These are phyloP conservation scores for Mortierella sp. DNA, from an alignment of 371 early-diverging fungal species.

Conservation along the genomic window DNA sequence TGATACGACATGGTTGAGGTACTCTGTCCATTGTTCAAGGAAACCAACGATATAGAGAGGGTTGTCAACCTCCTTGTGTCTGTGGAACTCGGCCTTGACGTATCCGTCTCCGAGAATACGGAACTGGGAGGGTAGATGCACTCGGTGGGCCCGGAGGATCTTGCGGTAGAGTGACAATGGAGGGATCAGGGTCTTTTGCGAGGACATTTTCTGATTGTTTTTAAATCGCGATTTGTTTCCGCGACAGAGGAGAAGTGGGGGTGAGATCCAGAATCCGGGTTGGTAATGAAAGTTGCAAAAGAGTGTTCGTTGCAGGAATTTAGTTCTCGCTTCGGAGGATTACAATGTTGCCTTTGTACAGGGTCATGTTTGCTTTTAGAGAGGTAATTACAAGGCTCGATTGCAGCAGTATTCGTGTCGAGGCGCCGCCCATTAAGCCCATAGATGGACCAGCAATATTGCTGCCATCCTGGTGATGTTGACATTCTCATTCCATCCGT, in stretches of 20 bases:
- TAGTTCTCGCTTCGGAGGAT: too few relatives aligned
- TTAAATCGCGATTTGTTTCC: background rate
- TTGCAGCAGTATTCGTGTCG: too few relatives aligned
- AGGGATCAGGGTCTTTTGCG: conserved; percentile 56
- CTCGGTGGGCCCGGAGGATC: conserved; percentile 68
- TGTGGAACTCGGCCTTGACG: conserved; percentile 73
- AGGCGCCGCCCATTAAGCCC: too few relatives aligned
- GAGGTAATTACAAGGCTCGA: too few relatives aligned
- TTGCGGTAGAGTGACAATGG: conserved; percentile 70
- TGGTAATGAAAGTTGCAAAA: too few relatives aligned
- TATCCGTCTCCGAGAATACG: conserved; percentile 74
- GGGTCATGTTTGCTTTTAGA: too few relatives aligned
- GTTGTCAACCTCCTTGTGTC: conserved; percentile 71
- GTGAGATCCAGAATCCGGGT: too few relatives aligned
- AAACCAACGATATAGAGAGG: conserved; percentile 77
- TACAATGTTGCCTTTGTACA: too few relatives aligned
- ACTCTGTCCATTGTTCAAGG: conserved; percentile 73
- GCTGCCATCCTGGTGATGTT: too few relatives aligned
- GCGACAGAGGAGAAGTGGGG: background rate
- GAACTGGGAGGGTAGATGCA: conserved; percentile 64
- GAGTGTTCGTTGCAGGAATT: too few relatives aligned
- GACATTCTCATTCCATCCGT: too few relatives aligned
- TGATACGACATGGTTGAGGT: conserved; percentile 51
- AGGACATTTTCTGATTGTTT: conserved; percentile 12
- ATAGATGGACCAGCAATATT: too few relatives aligned